Evolutionary conservation across 2,329 filamentous ascomycete genomes (phyloP), one percentile per base, ranked within the genome.

Genomic region (Ophioceras dolichostomum): DNA sequence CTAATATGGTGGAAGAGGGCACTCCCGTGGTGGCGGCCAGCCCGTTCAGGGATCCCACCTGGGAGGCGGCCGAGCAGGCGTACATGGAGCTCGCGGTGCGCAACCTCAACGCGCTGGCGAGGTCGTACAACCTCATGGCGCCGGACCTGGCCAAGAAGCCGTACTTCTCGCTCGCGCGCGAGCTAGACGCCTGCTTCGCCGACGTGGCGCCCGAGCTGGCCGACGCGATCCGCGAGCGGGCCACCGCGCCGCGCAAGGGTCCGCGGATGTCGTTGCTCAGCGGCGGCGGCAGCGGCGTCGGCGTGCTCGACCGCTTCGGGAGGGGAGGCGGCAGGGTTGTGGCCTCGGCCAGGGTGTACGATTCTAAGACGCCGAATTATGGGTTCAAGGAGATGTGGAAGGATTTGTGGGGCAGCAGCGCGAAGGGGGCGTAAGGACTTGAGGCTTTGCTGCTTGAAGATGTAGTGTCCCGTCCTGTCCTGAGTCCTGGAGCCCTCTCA

Each of bases 121-220:
- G 91, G 19, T 83, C 83, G 12, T 98, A 98, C 64, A 96, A 96
- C 49, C 73, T 96, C 3, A 89, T 94, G 77, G 89, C 91, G 0
- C 91, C 91, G 0, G 80, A 86, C 38, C 68, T 94, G 2, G 88
- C 89, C 3, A 93, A 91, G 60, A 94, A 94, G 57, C 85, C 89
- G 0, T 96, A 96, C 57, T 87, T 86, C 52, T 79, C 70, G 2
- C 73, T 96, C 7, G 75, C 87, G 32, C 76, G 89, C 34, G 91
- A 98, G 59, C 67, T 96, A 13, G 70, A 68, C 21, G 67, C 73
- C 3, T 95, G 88, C 54, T 96, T 79, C 52, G 82, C 86, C 1
- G 88, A 94, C 42, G 79, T 94, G 2, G 89, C 89, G 6, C 86
- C 86, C 0, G 64, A 70, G 33, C 58, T 96, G 4, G 74, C 86